These are phyloP conservation scores for Saposhnikovia divaricata DNA, from an alignment of 129 eudicot genomes.

Conservation along the genomic window DNA sequence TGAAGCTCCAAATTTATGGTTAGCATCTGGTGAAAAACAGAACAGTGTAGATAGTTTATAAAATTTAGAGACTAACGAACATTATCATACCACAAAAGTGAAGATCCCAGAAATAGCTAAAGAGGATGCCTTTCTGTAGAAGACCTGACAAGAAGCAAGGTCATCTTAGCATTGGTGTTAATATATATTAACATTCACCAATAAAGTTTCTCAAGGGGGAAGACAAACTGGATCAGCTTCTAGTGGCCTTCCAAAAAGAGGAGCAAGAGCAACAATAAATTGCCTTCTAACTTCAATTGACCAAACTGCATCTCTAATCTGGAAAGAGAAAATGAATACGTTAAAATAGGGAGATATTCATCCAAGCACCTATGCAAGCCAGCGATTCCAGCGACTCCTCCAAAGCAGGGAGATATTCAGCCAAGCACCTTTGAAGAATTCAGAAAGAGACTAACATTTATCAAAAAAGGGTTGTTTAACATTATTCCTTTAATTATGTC, in stretches of 20 bases:
- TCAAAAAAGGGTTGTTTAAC: neutral
- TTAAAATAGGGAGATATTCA: too few species aligned
- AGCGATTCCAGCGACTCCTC: slow-evolving; percentile 62
- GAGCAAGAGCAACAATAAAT: slow-evolving; percentile 62
- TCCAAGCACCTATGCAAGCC: too few species aligned
- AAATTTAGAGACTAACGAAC: neutral
- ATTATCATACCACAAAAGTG: slow-evolving; percentile 59
- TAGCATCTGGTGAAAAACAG: neutral
- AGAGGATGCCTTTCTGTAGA: slow-evolving; percentile 86
- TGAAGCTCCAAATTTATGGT: neutral
- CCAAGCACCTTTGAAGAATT: slow-evolving; percentile 73
- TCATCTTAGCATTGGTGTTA: slow-evolving; percentile 8
- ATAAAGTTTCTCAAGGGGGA: slow-evolving; percentile 11
- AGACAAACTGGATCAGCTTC: slow-evolving; percentile 90
- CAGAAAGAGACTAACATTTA: slow-evolving; percentile 4
- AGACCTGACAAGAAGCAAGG: slow-evolving; percentile 48
- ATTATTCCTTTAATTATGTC: too few species aligned
- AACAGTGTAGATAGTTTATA: neutral
- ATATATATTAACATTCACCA: neutral
- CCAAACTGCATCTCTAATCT: slow-evolving; percentile 74
- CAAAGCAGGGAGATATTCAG: slow-evolving; percentile 85
- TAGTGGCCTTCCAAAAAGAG: slow-evolving; percentile 79
- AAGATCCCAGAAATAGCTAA: slow-evolving; percentile 76
- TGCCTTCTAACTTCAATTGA: slow-evolving; percentile 65
- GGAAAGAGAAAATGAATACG: neutral